Conservation (phyloP, 139 green algal genomes). For the Haematococcus lacustris region DNA sequence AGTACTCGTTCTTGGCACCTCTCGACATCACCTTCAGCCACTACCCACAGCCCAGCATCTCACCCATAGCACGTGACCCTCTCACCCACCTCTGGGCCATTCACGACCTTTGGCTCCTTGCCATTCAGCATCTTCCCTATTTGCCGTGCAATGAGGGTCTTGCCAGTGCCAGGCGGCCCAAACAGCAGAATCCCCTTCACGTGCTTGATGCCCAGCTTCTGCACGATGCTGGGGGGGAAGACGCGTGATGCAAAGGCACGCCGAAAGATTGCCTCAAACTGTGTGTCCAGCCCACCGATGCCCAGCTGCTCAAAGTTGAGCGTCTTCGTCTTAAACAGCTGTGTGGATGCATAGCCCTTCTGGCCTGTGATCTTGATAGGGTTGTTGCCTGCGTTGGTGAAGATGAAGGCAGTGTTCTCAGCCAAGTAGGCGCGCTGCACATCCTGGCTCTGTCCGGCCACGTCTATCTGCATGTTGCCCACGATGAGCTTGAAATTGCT, state of each 20-base stretch:
- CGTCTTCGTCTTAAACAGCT: constrained; percentile 93
- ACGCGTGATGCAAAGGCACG: constrained; percentile 92
- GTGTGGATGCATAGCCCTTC: constrained; percentile 53
- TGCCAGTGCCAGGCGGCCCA: constrained; percentile 77
- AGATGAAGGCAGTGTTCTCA: constrained; percentile 58
- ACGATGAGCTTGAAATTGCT: constrained; percentile 74
- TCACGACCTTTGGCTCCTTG: constrained; percentile 92
- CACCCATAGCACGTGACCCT: neutral
- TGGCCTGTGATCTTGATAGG: constrained; percentile 77
- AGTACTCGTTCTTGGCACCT: neutral
- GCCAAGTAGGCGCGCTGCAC: constrained; percentile 41
- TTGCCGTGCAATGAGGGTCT: constrained; percentile 98
- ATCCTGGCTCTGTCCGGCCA: constrained; percentile 13
- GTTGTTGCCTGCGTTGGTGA: constrained; percentile 50
- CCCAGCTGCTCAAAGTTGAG: constrained; percentile 95
- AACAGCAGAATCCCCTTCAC: constrained; percentile 64
- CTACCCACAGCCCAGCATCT: no score
- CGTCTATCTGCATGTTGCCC: constrained; percentile 35
- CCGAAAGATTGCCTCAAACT: constrained; percentile 98
- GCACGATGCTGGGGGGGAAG: constrained; percentile 80
- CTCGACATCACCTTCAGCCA: neutral
- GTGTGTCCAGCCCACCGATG: constrained; percentile 91
- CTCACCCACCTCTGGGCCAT: constrained; percentile 53
- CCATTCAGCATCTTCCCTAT: constrained; percentile 99
- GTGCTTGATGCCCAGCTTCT: constrained; percentile 92